These are phyloP conservation scores for Citrus hindsii DNA, from an alignment of 345 rosid species.

Conservation along the genomic window DNA sequence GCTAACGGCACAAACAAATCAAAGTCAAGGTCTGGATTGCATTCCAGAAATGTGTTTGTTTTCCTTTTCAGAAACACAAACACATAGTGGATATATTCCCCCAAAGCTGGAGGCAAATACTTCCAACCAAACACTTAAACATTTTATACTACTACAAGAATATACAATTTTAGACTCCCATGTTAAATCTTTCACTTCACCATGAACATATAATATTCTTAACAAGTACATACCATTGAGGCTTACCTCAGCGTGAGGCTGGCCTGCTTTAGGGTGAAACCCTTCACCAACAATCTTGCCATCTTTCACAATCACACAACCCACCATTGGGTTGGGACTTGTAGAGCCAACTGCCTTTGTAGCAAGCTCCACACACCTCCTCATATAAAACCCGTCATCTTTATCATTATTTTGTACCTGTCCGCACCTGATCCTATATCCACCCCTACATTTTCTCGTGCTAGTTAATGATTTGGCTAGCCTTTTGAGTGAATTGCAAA, in stretches of 20 bases:
- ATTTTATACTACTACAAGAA: neutral
- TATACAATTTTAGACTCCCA: neutral
- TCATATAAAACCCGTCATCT: slow-evolving; percentile 65
- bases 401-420: slow-evolving; percentile 7
- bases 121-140: neutral
- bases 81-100: neutral
- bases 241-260: slow-evolving; percentile 94
- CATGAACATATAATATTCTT: neutral
- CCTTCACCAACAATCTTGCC: slow-evolving; percentile 88
- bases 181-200: neutral
- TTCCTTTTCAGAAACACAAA: no score
- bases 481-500: slow-evolving; percentile 21
- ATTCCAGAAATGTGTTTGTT: neutral
- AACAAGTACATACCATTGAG: neutral
- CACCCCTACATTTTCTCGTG: slow-evolving; percentile 12
- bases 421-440: slow-evolving; percentile 27
- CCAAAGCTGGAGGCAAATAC: neutral
- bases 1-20: neutral
- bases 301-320: slow-evolving; percentile 88
- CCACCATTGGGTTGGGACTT: slow-evolving; percentile 96
- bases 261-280: slow-evolving; percentile 95
- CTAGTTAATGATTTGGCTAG: slow-evolving; percentile 16
- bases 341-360: slow-evolving; percentile 72
- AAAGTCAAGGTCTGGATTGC: neutral
- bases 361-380: slow-evolving; percentile 77